Percentiles rank a stretch among this genome's conserved stretches.
Conservation (phyloP, 2,329 filamentous ascomycete genomes). For the Xylaria sp. region DNA sequence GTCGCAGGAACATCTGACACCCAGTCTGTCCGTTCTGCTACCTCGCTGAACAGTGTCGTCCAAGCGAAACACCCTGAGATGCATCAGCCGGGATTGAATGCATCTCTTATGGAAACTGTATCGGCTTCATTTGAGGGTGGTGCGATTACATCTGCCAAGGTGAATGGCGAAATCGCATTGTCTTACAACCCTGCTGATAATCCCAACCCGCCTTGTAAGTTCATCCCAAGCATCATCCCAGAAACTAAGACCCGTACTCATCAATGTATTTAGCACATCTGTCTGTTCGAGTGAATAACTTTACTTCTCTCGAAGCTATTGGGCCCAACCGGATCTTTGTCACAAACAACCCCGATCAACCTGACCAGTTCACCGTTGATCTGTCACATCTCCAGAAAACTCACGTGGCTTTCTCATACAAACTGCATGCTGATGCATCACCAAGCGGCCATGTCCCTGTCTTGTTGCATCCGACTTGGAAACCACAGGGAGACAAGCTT, state of each 20-base stretch:
- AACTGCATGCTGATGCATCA: constrained; percentile 64
- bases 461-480: constrained; percentile 71
- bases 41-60: constrained; percentile 65
- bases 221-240: constrained; percentile 17
- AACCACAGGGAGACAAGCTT: constrained; percentile 76
- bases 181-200: constrained; percentile 61
- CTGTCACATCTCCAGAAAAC: constrained; percentile 67
- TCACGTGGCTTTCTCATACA: constrained; percentile 86
- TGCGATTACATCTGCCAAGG: constrained; percentile 61
- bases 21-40: constrained; percentile 83
- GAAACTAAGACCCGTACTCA: neutral
- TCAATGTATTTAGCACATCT: constrained; percentile 45
- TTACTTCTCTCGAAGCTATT: constrained; percentile 80
- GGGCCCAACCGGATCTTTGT: constrained; percentile 92
- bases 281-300: constrained; percentile 80
- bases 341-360: constrained; percentile 58
- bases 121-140: constrained; percentile 77
- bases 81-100: constrained; percentile 71
- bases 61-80: constrained; percentile 79
- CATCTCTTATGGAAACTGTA: constrained; percentile 88
- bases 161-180: constrained; percentile 85
- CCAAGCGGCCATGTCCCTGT: constrained; percentile 62
- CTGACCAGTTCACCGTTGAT: constrained; percentile 76
- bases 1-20: constrained; percentile 66
- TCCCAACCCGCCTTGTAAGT: constrained; percentile 46